phyloP scores from a whole-genome alignment of 1,139 yeast genomes.

The Saccharomyces hybrid region DNA sequence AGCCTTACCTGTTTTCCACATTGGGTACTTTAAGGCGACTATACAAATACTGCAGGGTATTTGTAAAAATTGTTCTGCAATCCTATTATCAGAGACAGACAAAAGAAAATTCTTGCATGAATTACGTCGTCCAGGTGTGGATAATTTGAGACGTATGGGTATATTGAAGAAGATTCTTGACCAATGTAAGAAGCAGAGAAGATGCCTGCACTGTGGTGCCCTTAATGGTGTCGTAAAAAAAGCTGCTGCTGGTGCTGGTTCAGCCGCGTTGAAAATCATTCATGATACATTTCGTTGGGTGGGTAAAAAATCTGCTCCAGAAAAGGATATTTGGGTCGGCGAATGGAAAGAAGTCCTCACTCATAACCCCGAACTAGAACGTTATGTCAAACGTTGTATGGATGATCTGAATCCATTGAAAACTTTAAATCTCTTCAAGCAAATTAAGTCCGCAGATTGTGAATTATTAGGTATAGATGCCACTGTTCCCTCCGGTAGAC shows the following conservation, averaged over 20 bases:
- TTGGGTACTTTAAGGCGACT: constrained; percentile 90
- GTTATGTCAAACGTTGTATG: constrained; percentile 76
- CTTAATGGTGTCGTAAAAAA: constrained; percentile 95
- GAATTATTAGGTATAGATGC: constrained; percentile 89
- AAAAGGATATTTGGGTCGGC: constrained; percentile 77
- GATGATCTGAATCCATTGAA: constrained; percentile 94
- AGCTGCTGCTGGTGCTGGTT: constrained; percentile 87
- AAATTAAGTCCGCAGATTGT: constrained; percentile 78
- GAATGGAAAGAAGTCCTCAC: constrained; percentile 68
- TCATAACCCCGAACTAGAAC: constrained; percentile 80
- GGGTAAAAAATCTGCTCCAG: constrained; percentile 83
- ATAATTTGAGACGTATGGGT: constrained; percentile 87
- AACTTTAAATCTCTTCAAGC: constrained; percentile 80
- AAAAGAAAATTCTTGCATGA: constrained; percentile 66
- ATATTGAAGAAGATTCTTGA: constrained; percentile 74
- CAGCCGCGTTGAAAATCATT: constrained; percentile 88
- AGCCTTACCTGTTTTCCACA: constrained; percentile 94
- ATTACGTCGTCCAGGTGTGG: constrained; percentile 79
- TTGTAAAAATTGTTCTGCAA: constrained; percentile 82
- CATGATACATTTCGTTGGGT: constrained; percentile 96
- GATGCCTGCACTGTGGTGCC: constrained; percentile 81
- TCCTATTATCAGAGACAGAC: constrained; percentile 65
- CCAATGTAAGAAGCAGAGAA: constrained; percentile 91
- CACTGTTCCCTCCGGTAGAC: constrained; percentile 71
- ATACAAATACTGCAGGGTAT: constrained; percentile 84